These are phyloP conservation scores for Parmelia sp. DNA, from an alignment of 495 filamentous ascomycete genomes.

Conservation along the genomic window DNA sequence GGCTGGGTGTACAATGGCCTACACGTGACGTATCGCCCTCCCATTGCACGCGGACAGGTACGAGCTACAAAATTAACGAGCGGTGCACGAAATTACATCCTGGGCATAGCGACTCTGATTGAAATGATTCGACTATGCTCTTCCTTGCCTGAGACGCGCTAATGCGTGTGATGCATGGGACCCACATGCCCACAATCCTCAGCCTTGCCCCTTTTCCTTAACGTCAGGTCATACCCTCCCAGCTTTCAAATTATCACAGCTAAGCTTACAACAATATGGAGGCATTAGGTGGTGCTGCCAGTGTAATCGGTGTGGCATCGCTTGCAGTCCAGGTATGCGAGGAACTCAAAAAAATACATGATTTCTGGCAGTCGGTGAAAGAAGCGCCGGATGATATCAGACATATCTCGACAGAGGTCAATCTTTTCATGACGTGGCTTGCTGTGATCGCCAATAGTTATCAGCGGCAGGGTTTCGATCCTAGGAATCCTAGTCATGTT, in stretches of 20 bases:
- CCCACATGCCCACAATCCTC: too few relatives aligned
- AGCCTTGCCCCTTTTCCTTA: neutral
- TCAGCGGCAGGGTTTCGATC: neutral
- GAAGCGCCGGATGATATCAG: neutral
- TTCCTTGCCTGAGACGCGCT: too few relatives aligned
- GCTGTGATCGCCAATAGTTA: neutral
- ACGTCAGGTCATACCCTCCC: neutral
- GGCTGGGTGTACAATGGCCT: too few relatives aligned
- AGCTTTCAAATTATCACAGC: neutral
- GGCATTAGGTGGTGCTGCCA: neutral
- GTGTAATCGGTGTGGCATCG: neutral
- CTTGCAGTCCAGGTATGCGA: neutral
- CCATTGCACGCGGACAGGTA: too few relatives aligned
- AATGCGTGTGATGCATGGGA: neutral
- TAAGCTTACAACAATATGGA: neutral
- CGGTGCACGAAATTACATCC: too few relatives aligned
- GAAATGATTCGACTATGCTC: too few relatives aligned
- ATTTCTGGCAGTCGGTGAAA: neutral
- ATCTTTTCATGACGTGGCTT: neutral
- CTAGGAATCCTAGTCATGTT: neutral
- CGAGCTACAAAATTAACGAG: too few relatives aligned
- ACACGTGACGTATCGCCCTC: too few relatives aligned
- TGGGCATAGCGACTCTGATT: too few relatives aligned
- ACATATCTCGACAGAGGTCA: neutral
- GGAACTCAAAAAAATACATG: neutral